Percentiles rank a stretch among this genome's conserved stretches.
These are phyloP conservation scores for Microsporum canis DNA, from an alignment of 2,329 filamentous ascomycete genomes.

Conservation along the genomic window DNA sequence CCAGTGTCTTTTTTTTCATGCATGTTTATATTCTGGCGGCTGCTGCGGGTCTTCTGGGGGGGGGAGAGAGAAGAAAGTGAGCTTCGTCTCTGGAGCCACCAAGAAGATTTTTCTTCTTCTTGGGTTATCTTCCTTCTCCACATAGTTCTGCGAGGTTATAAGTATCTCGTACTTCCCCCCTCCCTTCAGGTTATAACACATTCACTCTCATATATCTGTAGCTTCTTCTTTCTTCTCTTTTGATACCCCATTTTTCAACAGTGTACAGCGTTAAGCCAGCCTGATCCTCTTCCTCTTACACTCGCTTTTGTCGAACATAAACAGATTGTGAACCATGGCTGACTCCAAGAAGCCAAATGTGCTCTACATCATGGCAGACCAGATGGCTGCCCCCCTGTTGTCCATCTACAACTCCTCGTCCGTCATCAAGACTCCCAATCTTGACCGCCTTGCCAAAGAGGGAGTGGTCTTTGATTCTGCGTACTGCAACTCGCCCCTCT, in stretches of 20 bases:
- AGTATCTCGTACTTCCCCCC: neutral
- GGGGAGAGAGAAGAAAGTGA: neutral
- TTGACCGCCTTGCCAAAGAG: slow-evolving; percentile 67
- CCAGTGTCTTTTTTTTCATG: neutral
- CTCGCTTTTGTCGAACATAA: neutral
- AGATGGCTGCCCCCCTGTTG: slow-evolving; percentile 78
- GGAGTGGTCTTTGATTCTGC: slow-evolving; percentile 88
- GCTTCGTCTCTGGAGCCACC: neutral
- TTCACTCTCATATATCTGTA: neutral
- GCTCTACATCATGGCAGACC: slow-evolving; percentile 93
- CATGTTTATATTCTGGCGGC: neutral
- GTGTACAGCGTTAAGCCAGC: neutral
- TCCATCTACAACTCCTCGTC: slow-evolving; percentile 85
- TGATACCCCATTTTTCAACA: neutral
- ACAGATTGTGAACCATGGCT: slow-evolving; percentile 6
- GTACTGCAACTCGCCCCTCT: slow-evolving; percentile 88
- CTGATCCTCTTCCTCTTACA: neutral
- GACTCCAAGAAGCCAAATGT: slow-evolving; percentile 55
- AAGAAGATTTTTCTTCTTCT: neutral
- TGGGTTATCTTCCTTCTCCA: neutral
- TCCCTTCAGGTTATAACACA: neutral
- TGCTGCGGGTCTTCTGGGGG: neutral
- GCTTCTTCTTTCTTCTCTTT: neutral
- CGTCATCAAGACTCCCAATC: slow-evolving; percentile 82
- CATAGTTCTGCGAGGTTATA: neutral